phyloP scores from a whole-genome alignment of 495 filamentous ascomycete species.

The Bacidia gigantensis region DNA sequence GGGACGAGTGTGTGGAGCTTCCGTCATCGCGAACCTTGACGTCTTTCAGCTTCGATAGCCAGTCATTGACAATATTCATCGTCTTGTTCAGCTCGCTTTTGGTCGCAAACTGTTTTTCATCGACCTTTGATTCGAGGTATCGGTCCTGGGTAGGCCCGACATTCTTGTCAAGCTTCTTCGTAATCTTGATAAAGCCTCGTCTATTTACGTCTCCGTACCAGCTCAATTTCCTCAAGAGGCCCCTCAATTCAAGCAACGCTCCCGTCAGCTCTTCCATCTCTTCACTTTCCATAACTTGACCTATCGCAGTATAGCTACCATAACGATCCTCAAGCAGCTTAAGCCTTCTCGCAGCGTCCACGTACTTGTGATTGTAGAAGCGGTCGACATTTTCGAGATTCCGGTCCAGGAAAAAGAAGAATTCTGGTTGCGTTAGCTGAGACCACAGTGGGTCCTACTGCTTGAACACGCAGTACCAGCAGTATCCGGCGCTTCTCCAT shows the following conservation, averaged over 20 bases:
- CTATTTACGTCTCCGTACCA: conserved; percentile 98
- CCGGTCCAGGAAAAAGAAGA: conserved; percentile 88
- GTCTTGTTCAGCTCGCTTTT: conserved; percentile 50
- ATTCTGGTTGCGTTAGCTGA: conserved; percentile 43
- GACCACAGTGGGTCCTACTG: conserved; percentile 6
- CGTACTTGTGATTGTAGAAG: conserved; percentile 92
- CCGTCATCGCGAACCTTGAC: conserved; percentile 55
- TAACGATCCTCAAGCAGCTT: conserved; percentile 78
- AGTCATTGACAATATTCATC: conserved; percentile 72
- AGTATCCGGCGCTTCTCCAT: conserved; percentile 63
- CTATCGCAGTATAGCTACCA: conserved; percentile 40
- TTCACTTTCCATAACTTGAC: conserved; percentile 47
- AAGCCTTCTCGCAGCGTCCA: conserved; percentile 65
- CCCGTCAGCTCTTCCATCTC: conserved; percentile 82
- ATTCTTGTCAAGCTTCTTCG: conserved; percentile 95
- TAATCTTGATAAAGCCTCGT: conserved; percentile 91
- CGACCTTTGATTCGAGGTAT: conserved; percentile 79
- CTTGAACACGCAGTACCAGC: conserved; percentile 39
- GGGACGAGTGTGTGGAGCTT: conserved; percentile 53
- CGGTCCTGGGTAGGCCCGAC: conserved; percentile 60
- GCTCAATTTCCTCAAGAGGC: conserved; percentile 76
- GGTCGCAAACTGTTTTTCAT: conserved; percentile 69
- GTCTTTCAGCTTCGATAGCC: conserved; percentile 71
- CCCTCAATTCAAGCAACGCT: conserved; percentile 73
- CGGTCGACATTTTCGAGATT: conserved; percentile 90